A percentile compares a stretch with the other conserved stretches of the same genome.
Conservation (phyloP, 257 asterid genomes). For the Nicotiana tomentosiformis region DNA sequence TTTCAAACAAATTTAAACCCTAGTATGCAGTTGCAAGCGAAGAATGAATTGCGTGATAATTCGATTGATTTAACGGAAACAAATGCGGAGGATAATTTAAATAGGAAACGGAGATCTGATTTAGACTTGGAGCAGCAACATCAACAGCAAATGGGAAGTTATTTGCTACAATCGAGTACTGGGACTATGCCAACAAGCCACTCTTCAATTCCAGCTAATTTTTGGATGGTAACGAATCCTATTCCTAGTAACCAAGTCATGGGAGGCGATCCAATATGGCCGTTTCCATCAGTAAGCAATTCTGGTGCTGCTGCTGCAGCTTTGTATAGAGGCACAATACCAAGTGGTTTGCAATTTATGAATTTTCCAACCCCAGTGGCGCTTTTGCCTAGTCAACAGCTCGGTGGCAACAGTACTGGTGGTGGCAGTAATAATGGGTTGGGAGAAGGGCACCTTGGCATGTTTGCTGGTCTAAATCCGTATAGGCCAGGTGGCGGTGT, state of each 20-base stretch:
- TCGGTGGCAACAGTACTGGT: constrained; percentile 19
- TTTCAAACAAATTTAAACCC: constrained; percentile 53
- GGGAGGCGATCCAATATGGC: constrained; percentile 82
- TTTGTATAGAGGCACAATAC: constrained; percentile 66
- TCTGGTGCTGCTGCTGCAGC: constrained; percentile 49
- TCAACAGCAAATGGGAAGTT: constrained; percentile 58
- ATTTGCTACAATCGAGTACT: constrained; percentile 61
- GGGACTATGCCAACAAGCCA: constrained; percentile 71
- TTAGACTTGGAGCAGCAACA: constrained; percentile 39
- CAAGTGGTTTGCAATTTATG: constrained; percentile 88
- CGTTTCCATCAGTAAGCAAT: constrained; percentile 55
- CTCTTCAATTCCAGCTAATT: constrained; percentile 72
- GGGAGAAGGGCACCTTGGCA: constrained; percentile 65
- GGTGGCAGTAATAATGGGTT: constrained; percentile 31
- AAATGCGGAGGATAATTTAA: constrained; percentile 44
- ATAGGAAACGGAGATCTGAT: constrained; percentile 59
- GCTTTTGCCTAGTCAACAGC: constrained; percentile 60
- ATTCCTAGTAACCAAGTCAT: constrained; percentile 54
- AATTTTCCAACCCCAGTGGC: constrained; percentile 78
- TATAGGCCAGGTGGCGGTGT: constrained; percentile 53
- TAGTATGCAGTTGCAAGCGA: constrained; percentile 39
- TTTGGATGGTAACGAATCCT: constrained; percentile 89
- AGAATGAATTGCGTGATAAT: constrained; percentile 52
- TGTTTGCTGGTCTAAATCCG: constrained; percentile 48
- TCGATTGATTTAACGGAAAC: constrained; percentile 39